A percentile compares a stretch with the other conserved stretches of the same genome.
Conservation (phyloP, 345 rosid genomes). For the Acer negundo region DNA sequence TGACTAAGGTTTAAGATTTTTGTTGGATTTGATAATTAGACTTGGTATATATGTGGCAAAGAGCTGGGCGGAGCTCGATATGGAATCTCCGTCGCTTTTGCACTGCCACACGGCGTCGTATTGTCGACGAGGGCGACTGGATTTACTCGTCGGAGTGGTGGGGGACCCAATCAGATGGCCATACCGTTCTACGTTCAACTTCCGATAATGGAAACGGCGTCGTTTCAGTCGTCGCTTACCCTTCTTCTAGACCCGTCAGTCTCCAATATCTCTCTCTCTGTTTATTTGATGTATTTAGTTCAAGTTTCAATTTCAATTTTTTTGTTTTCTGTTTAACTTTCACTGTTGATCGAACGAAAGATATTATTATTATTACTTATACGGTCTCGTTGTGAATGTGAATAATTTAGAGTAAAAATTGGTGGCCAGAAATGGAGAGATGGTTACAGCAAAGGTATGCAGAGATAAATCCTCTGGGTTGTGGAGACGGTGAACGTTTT, state of each 20-base stretch:
- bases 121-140: constrained; percentile 91
- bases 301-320: not conserved
- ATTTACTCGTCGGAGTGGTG: constrained; percentile 84
- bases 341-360: too few relatives aligned
- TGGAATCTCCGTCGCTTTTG: constrained; percentile 44
- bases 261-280: constrained; percentile 6
- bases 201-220: constrained; percentile 77
- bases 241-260: constrained; percentile 86
- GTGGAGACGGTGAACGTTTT: constrained; percentile 36
- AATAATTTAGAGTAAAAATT: constrained; percentile 41
- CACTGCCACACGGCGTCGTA: constrained; percentile 33
- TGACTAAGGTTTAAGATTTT: constrained; percentile 15
- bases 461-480: constrained; percentile 34
- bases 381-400: not conserved
- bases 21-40: not conserved
- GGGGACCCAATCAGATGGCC: constrained; percentile 49
- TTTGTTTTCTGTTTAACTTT: not conserved
- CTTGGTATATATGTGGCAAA: constrained; percentile 27
- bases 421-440: constrained; percentile 72
- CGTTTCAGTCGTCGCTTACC: constrained; percentile 71
- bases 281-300: not conserved
- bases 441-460: constrained; percentile 72
- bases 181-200: constrained; percentile 48
- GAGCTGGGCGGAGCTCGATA: constrained; percentile 24
- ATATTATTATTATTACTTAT: not conserved